Base-by-base conservation (phyloP, 345 rosid genomes). In the Aquilaria yunnanensis region DNA sequence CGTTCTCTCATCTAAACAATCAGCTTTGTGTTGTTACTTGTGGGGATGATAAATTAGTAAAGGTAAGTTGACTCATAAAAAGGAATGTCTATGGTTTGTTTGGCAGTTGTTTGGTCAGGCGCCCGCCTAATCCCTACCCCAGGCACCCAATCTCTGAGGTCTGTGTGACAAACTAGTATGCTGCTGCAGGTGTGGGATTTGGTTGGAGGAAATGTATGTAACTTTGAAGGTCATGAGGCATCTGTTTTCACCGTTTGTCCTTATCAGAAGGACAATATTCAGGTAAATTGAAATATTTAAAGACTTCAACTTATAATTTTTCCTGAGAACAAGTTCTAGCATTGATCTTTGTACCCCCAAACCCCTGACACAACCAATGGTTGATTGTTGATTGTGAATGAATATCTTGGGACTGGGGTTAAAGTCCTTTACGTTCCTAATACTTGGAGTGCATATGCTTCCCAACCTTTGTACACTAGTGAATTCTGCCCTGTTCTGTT, bases 181-280 rank as follows among this genome's bases (percentile, higher is more conserved):
- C 59, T 55, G 32, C 61, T 78, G 69, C 85, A 92, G 96, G 98
- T 92, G 48, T 92, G 96, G 96, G 96, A 89, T 71, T 63, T 84
- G 63, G 67, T 47, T 0, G 96, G 98, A 54, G 71, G 69, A 67
- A 85, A 67, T 65, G 79, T 83, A 51, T 89, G 76, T 67, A 80
- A 68, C 67, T 92, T 92, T 66, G 91, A 81, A 78, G 98, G 96
- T 60, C 98, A 92, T 10, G 93, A 84, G 47, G 88, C 98, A 58
- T 83, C 93, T 11, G 96, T 89, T 47, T 89, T 87, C 74, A 85
- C 91, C 34, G 76, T 92, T 59, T 89, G 93, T 68, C 96, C 96
- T 81, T 96, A 92, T 68, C 84, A 87, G 78, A 87, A 85, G 76
- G 96, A 87, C 64, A 89, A 63, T 71, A 80, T 87, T 73, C 95